phyloP scores from a whole-genome alignment of 805 yeast species.

The Starmerella powellii region DNA sequence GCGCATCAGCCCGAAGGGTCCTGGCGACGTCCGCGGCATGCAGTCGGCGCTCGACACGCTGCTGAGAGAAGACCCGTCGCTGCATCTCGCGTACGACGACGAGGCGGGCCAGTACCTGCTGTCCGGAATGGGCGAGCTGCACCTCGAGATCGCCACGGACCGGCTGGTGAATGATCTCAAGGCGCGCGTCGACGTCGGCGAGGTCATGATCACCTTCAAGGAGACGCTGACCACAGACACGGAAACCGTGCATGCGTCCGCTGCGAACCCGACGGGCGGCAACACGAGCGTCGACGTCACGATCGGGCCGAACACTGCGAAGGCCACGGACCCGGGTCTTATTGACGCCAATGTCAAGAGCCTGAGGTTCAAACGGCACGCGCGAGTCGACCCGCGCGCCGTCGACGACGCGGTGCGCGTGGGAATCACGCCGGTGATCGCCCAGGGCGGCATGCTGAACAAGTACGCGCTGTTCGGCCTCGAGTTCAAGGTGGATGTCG shows the following conservation, averaged over 20 bases:
- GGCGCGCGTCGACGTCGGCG: slow-evolving; percentile 69
- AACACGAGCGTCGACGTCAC: slow-evolving; percentile 7
- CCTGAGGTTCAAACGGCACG: slow-evolving; percentile 19
- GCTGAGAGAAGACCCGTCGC: slow-evolving; percentile 83
- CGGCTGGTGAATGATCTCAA: slow-evolving; percentile 69
- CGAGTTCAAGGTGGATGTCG: slow-evolving; percentile 45
- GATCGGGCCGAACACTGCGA: not conserved
- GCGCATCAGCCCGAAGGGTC: slow-evolving; percentile 66
- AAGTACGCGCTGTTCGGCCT: slow-evolving; percentile 49
- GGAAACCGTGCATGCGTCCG: not conserved
- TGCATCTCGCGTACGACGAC: slow-evolving; percentile 55
- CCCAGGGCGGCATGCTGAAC: slow-evolving; percentile 34
- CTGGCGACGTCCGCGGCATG: slow-evolving; percentile 68
- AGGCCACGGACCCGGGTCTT: not conserved
- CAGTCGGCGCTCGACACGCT: slow-evolving; percentile 54
- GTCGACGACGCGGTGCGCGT: slow-evolving; percentile 24
- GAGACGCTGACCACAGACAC: slow-evolving; percentile 40
- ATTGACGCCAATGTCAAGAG: slow-evolving; percentile 7
- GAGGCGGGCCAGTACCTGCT: slow-evolving; percentile 81
- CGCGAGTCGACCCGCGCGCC: slow-evolving; percentile 25
- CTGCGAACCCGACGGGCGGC: slow-evolving; percentile 8
- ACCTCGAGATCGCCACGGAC: slow-evolving; percentile 75
- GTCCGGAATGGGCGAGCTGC: slow-evolving; percentile 96
- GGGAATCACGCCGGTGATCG: slow-evolving; percentile 33
- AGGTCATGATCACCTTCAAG: slow-evolving; percentile 79